Percentiles rank a stretch among this genome's conserved stretches.
These are phyloP conservation scores for Immersiella caudata DNA, from an alignment of 495 filamentous ascomycete genomes.

Conservation along the genomic window DNA sequence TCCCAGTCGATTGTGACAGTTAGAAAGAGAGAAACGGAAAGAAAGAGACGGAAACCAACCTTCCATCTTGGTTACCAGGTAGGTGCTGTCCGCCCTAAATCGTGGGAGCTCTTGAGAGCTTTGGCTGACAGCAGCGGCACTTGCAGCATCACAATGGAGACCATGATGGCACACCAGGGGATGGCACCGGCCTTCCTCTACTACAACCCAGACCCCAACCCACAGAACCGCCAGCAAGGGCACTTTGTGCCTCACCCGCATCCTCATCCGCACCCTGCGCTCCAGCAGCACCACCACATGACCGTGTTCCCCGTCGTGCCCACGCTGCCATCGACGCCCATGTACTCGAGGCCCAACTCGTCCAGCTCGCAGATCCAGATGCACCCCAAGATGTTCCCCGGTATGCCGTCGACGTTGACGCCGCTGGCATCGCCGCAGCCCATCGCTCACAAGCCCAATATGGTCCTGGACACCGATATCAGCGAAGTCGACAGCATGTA, in stretches of 20 bases:
- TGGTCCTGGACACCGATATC: constrained; percentile 82
- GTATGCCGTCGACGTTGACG: constrained; percentile 63
- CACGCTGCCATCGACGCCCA: constrained; percentile 63
- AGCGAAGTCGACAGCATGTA: constrained; percentile 66
- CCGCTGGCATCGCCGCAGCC: constrained; percentile 79
- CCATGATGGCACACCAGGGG: constrained; percentile 53
- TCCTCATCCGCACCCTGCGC: constrained; percentile 60
- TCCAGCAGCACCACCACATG: constrained; percentile 42
- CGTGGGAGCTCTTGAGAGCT: constrained; percentile 2
- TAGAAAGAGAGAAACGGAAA: constrained; percentile 24
- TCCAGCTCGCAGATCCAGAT: constrained; percentile 62
- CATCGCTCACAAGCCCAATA: constrained; percentile 67
- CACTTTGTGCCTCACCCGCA: constrained; percentile 80
- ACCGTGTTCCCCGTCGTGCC: constrained; percentile 56
- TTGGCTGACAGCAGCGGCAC: constrained; percentile 25
- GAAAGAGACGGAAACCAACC: neutral
- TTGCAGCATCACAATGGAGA: constrained; percentile 45
- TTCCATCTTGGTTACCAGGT: constrained; percentile 23
- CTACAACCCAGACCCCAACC: constrained; percentile 78
- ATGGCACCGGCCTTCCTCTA: constrained; percentile 90
- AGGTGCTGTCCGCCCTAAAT: constrained; percentile 23
- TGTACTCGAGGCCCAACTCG: constrained; percentile 76
- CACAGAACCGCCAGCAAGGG: constrained; percentile 76
- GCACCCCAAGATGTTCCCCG: constrained; percentile 62
- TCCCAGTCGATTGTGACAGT: constrained; percentile 3